phyloP scores from a whole-genome alignment of 2,329 filamentous ascomycete genomes.

The Ophiostoma tasmaniense region DNA sequence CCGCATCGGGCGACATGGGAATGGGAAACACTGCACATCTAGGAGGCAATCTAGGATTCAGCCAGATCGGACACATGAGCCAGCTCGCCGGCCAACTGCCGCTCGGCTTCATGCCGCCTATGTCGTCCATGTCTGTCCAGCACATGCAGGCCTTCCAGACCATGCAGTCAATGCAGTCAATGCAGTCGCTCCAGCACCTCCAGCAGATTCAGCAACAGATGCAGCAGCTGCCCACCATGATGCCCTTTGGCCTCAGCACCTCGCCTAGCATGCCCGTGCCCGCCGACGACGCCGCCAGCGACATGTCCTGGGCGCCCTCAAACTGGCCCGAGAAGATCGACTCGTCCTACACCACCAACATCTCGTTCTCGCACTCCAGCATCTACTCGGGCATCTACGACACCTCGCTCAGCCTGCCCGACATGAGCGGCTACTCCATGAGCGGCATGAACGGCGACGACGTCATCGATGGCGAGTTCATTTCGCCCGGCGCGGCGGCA shows the following conservation, averaged over 20 bases:
- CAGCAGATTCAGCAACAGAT: background rate
- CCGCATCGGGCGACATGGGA: background rate
- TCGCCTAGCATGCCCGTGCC: background rate
- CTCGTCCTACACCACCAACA: background rate
- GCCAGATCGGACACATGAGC: background rate
- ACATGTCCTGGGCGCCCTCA: background rate
- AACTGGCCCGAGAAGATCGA: background rate
- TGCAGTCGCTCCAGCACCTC: background rate
- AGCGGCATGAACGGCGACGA: background rate
- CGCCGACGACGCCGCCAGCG: background rate
- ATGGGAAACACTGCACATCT: background rate
- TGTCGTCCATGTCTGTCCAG: background rate
- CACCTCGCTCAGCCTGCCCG: background rate
- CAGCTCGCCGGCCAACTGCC: background rate
- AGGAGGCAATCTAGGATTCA: background rate
- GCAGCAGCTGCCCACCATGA: background rate
- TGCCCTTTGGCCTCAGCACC: background rate
- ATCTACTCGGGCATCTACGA: background rate
- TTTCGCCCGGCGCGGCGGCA: background rate
- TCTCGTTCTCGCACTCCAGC: background rate
- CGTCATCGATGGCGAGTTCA: constrained; percentile 3
- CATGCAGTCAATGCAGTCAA: background rate
- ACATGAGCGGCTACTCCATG: background rate
- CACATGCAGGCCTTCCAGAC: background rate
- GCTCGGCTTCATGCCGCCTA: background rate